Base-by-base conservation (phyloP, 2,329 filamentous ascomycete species). In the Colletotrichum limetticola region DNA sequence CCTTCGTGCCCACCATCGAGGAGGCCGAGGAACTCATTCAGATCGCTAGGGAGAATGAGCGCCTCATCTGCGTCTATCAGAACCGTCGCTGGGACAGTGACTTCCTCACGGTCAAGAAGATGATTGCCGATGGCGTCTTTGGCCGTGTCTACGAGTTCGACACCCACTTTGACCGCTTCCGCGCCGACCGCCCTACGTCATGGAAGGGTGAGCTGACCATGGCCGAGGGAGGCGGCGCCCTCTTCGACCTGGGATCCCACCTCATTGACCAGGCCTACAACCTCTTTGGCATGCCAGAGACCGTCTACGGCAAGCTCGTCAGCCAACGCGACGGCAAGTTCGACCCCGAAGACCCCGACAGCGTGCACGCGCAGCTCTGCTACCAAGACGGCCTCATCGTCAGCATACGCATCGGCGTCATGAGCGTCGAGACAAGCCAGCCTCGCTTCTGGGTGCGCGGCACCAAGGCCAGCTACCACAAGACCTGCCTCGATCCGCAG, bases 1-100 rank as follows among this genome's bases (percentile, higher is more conserved):
- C 94, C 2, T 96, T 96, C 80, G 93, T 94, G 14, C 92, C 93
- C 24, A 93, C 91, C 1, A 85, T 89, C 1, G 85, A 89, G 71
- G 91, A 95, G 82, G 93, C 93, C 12, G 86, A 90, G 42, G 83
- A 89, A 76, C 88, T 96, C 7, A 87, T 89, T 57, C 81, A 82
- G 11, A 83, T 92, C 62, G 89, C 91, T 11, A 81, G 86, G 74
- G 81, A 87, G 71, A 81, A 86, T 59, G 81, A 84, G 49, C 86
- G 85, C 68, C 79, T 91, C 57, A 81, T 94, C 73, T 91, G 90
- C 75, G 91, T 93, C n/a, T 94, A 92, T 81, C 92, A 94, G 84
- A 94, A 95, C 84, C 90, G 94, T 35, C 87, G 94, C 66, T 96
- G 90, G 89, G 94, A 97, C 79, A 86, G 90, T 42, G 94, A 96